Base-by-base conservation (phyloP, 768 basidiomycete genomes). In the Trametes villosa region DNA sequence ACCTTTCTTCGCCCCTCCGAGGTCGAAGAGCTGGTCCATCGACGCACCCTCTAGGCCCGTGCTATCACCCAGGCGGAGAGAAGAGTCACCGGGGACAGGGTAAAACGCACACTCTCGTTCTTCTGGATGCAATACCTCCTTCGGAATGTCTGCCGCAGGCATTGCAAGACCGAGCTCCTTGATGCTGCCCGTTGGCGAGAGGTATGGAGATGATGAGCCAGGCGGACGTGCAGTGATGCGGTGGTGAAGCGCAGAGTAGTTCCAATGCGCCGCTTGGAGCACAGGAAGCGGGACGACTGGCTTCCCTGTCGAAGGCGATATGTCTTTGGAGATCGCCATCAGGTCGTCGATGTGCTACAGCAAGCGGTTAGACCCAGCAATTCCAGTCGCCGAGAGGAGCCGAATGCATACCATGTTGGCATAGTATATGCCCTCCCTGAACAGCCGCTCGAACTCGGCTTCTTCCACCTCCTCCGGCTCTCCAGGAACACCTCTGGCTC, bases 221-320 rank as follows among this genome's bases (percentile, higher is more conserved):
- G 62, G 44, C 0, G 77, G 71, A 7, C 77, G 75, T 22, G 78
- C 71, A 1, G 79, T 86, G 26, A 91, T 82, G 30, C 78, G 80
- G 63, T 84, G 82, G 2, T 85, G 83, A 9, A 93, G 75, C n/a
- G 87, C 61, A 2, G 89, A 86, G 59, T 89, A 86, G 27, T 77
- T 79, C 94, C 94, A 98, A 63, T 88, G 86, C 1, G 94, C 88
- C 0, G 85, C 80, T 69, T 96, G 91, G 8, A 96, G 72, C 8
- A 86, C 77, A 2, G 79, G 68, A 33, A 88, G 75, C 0, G 91
- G 83, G 4, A 91, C 91, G 70, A 86, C 96, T 0, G 86, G 82
- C 17, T 78, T 79, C 4, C 83, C 80, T 0, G 90, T 94, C 0
- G 81, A 79, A 0, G 89, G 87, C 24, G 91, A 95, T 34, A 86